A percentile compares a stretch with the other conserved stretches of the same genome.
These are phyloP conservation scores for Penicillium robsamsonii DNA, from an alignment of 495 filamentous ascomycete species.

Conservation along the genomic window DNA sequence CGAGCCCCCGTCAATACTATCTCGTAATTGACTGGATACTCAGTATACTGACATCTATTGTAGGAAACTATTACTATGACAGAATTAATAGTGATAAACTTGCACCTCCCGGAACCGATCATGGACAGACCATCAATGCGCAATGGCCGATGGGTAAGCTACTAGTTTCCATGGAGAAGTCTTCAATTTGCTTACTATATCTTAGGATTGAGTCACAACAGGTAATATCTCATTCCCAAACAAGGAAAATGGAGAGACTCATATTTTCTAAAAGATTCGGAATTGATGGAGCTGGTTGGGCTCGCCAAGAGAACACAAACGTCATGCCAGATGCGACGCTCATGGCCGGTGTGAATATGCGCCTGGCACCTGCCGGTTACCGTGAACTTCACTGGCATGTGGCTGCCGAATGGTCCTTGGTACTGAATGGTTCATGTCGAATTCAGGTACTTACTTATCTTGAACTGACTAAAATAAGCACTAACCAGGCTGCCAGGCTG, in stretches of 20 bases:
- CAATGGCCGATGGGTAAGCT: constrained; percentile 67
- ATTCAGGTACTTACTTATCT: constrained; percentile 33
- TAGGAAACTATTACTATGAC: constrained; percentile 58
- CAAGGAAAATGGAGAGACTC: neutral
- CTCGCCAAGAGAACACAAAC: constrained; percentile 62
- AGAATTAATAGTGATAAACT: constrained; percentile 63
- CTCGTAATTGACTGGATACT: neutral
- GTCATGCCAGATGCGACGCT: constrained; percentile 62
- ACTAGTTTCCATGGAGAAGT: too few species aligned
- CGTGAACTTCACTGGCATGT: constrained; percentile 75
- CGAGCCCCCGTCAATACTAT: constrained; percentile 15
- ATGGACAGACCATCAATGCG: constrained; percentile 60
- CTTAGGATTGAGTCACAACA: constrained; percentile 56
- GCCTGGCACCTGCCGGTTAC: constrained; percentile 62
- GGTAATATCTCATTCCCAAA: constrained; percentile 24
- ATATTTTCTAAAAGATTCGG: constrained; percentile 43
- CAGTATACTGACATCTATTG: neutral
- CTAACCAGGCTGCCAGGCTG: constrained; percentile 39
- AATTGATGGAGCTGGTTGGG: constrained; percentile 60
- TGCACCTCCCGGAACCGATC: constrained; percentile 65
- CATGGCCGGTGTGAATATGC: constrained; percentile 80
- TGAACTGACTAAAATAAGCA: neutral
- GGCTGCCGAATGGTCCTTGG: constrained; percentile 62
- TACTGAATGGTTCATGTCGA: constrained; percentile 64
- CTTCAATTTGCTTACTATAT: neutral